Percentiles rank a stretch among this genome's conserved stretches.
phyloP scores from a whole-genome alignment of 2,329 filamentous ascomycete genomes.

The Aspergillus pseudoterreus region DNA sequence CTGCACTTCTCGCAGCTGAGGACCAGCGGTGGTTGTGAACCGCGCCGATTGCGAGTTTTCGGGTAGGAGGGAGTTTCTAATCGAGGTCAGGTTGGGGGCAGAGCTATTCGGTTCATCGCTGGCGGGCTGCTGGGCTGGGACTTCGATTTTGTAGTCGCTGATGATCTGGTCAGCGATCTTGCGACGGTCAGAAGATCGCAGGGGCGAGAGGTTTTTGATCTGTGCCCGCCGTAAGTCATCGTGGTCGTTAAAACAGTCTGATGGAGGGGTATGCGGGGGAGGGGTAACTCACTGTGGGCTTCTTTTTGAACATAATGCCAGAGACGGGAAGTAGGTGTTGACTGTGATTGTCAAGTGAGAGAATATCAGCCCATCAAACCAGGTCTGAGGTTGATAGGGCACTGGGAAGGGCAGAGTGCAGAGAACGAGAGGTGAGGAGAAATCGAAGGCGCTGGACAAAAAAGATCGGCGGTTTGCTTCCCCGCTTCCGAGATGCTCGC shows the following conservation, averaged over 20 bases:
- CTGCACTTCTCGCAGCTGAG: slow-evolving; percentile 57
- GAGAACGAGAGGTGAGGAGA: neutral
- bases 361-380: neutral
- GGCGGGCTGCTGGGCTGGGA: slow-evolving; percentile 36
- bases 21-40: slow-evolving; percentile 63
- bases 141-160: slow-evolving; percentile 53
- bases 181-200: slow-evolving; percentile 65
- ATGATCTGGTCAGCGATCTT: slow-evolving; percentile 67
- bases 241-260: neutral
- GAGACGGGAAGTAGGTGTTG: no score
- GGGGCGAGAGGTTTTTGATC: slow-evolving; percentile 64
- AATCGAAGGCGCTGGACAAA: neutral
- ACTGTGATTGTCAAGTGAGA: no score
- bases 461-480: neutral
- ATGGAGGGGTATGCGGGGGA: slow-evolving; percentile 26
- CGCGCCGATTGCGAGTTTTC: slow-evolving; percentile 60
- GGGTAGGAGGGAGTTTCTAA: slow-evolving; percentile 59
- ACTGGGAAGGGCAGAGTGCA: neutral
- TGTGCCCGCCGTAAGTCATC: slow-evolving; percentile 23
- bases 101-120: slow-evolving; percentile 41
- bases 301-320: slow-evolving; percentile 60
- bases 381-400: neutral
- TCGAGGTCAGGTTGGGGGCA: slow-evolving; percentile 45
- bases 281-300: slow-evolving; percentile 48
- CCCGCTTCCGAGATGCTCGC: neutral